Evolutionary conservation across 805 yeast genomes (phyloP), one percentile per base, ranked within the genome.

Genomic region (Lachancea lanzarotensis): DNA sequence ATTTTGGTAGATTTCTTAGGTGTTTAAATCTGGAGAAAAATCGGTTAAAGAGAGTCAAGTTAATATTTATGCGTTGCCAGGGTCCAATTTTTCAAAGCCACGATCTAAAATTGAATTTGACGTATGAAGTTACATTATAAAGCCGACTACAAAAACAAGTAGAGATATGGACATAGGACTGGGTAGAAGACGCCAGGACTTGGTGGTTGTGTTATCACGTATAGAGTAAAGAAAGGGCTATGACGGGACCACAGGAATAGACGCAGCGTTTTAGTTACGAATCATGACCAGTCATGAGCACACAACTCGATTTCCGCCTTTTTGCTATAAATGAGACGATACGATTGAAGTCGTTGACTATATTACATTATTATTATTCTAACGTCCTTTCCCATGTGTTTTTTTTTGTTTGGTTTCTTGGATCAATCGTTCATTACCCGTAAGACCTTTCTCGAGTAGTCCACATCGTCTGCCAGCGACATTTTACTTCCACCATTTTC

Each of bases 371-470:
- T 22, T 15, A 35, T 35, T 36, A 26, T 25, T 29, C 13, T 12
- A 7, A 29, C 19, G 22, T n/a, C 20, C 19, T 36, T 26, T 34
- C 35, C 25, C 25, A 22, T 22, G n/a, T n/a, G n/a, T n/a, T n/a
- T n/a, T 8, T 22, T 22, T 22, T 22, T 6, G 8, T 8, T 22
- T 22, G 25, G n/a, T n/a, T n/a, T n/a, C n/a, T n/a, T n/a, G 8
- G 25, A 22, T 22, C 38, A 50, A 19, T 54, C 55, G 52, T 74
- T 74, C 15, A 68, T 62, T 10, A 75, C 72, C 45, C 68, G 57
- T 35, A 74, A 57, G n/a, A 74, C 75, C 50, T 69, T 69, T 46
- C 79, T 62, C 13, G 73, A 66, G 52, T 75, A 75, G 51, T 75
- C 79, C 18, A 67, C 59, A 46, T 74, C 72, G 54, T 75, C 80